Base-by-base conservation (phyloP, 176 grass and related monocot species). In the Lolium perenne region DNA sequence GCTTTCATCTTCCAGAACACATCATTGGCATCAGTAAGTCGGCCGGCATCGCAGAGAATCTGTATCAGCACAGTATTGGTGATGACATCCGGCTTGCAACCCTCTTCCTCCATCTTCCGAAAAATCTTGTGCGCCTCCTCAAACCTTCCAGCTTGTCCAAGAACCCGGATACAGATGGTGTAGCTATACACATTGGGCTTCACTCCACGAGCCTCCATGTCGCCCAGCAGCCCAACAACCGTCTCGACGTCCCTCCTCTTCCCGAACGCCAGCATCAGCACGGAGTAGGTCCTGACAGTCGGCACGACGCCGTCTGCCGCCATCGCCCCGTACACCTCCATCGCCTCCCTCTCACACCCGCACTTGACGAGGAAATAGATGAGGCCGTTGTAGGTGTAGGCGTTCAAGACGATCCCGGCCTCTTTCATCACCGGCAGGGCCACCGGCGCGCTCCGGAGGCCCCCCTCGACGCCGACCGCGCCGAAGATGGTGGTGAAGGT, bases 101-200 rank as follows among this genome's bases (percentile, higher is more conserved):
- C 97, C 40, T 81, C 83, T 63, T 82, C 81, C 57, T 89, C 85
- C 97, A 98, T 98, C 86, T 80, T 85, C 32, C 47, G 16, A 35
- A 98, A 87, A 77, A 95, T 83, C 43, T 9, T 74, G 38, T 75
- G 95, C 4, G 88, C 93, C 20, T 91, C 91, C 54, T 91, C 88
- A 17, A 95, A 86, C 71, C 85, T 85, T 23, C 88, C 86, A 0
- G 90, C 87, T 63, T 95, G 90, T 15, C 93, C 93, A 18, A 98
- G 96, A 63, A 91, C 83, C 84, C 94, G 87, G 23, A 95, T 95
- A 64, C 91, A 98, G 68, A 98, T 98, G 82, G 93, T 98, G 79
- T 94, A 98, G 49, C 93, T 98, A 46, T 95, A 98, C 55, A 95
- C 96, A 65, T 98, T 98, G 6, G 93, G 96, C 75, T 77, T 95